Evolutionary conservation across 345 rosid genomes (phyloP).

Genomic region (Murraya paniculata): DNA sequence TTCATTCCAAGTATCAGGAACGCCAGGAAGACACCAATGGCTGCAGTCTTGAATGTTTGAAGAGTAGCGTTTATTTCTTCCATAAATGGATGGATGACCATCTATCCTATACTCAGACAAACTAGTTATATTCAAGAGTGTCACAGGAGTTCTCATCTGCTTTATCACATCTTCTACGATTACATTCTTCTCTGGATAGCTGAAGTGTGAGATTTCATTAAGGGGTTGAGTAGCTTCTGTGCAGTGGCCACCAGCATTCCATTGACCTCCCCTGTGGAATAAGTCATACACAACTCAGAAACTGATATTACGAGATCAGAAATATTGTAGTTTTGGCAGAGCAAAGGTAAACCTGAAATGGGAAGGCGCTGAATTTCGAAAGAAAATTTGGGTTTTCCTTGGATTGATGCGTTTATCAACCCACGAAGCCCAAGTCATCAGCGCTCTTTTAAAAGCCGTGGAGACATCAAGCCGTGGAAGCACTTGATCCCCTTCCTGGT

Average conservation of each 20-base stretch:
- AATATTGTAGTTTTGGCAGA: not conserved
- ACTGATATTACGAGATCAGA: not conserved
- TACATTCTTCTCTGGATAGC: constrained; percentile 44
- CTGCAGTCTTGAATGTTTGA: constrained; percentile 77
- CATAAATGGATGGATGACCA: constrained; percentile 73
- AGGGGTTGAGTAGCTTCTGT: constrained; percentile 60
- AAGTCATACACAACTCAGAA: constrained; percentile 6
- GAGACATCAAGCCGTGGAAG: constrained; percentile 72
- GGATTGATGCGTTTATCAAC: constrained; percentile 65
- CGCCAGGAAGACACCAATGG: constrained; percentile 97
- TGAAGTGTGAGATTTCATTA: constrained; percentile 29
- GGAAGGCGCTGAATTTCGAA: constrained; percentile 74
- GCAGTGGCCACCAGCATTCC: constrained; percentile 93
- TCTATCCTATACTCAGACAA: constrained; percentile 65
- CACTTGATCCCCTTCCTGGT: constrained; percentile 77
- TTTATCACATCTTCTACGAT: constrained; percentile 50
- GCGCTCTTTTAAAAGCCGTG: constrained; percentile 70
- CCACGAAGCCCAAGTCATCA: constrained; percentile 90
- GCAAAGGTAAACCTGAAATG: constrained; percentile 70
- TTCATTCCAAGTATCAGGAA: constrained; percentile 90
- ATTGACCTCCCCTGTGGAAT: constrained; percentile 67
- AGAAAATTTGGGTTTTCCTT: constrained; percentile 73
- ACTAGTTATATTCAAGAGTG: constrained; percentile 55
- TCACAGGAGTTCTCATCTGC: constrained; percentile 73
- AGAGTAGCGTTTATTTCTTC: constrained; percentile 42